Base-by-base conservation (phyloP, 345 rosid species). In the Aquilaria yunnanensis region DNA sequence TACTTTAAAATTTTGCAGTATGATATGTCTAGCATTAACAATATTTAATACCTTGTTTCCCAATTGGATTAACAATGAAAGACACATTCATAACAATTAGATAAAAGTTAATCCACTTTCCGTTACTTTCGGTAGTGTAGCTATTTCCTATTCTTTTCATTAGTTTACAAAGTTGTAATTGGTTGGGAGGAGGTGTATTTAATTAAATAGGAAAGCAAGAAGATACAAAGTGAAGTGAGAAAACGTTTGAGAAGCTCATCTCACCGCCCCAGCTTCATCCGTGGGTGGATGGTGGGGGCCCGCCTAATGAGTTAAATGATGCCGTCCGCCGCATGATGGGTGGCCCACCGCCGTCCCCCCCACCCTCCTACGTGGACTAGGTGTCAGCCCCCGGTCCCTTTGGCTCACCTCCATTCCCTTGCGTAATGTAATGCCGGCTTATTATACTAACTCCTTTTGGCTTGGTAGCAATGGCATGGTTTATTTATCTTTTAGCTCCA, bases 321-420 rank as follows among this genome's bases (percentile, higher is more conserved):
- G 78, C 71, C 73, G 76, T 78, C 88, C 87, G 90, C 91, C 89
- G 84, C 83, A 77, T 77, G 89, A 77, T 77, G 88, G 86, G 82
- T 78, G 76, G 78, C 57, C 81, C 67, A 80, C 57, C 81, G 79
- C 82, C 96, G 96, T 85, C 77, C 97, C 78, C 87, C 79, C 84
- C 83, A 85, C 90, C 94, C 83, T 83, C 92, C 90, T 84, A 81
- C 83, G 85, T 81, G 90, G 88, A 83, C 74, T 72, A 6, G 31
- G 34, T 14, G 34, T 63, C 73, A 62, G 49, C 54, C 12, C 32
- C 7, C 51, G 29, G 51, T 13, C 41, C 57, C 16, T 57, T 16
- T 3, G 51, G 6, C 32, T 47, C 13, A 37, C 47, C 6, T 34
- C 8, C 12, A 11, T 14, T 32, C 32, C 13, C 5, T 10, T 2